Evolutionary conservation across 2,329 filamentous ascomycete species (phyloP).

Genomic region (Chaetomiaceae sp.): DNA sequence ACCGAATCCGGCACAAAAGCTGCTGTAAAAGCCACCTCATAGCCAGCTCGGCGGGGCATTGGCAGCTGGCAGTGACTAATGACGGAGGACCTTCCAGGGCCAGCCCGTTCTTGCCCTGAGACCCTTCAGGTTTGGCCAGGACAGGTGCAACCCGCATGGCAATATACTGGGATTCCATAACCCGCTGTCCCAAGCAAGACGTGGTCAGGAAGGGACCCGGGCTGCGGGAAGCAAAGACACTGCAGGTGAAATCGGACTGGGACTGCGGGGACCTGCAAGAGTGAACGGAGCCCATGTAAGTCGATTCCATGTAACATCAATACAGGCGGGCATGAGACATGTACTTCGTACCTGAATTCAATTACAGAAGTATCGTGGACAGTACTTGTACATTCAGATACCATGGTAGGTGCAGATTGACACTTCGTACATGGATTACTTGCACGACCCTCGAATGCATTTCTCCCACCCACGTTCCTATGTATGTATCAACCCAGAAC

Average conservation of each 20-base stretch:
- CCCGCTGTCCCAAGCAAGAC: no score
- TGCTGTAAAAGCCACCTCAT: no score
- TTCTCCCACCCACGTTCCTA: no score
- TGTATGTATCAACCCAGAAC: neutral
- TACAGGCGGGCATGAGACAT: neutral
- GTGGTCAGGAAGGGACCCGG: neutral
- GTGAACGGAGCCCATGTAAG: neutral
- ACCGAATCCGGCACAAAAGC: neutral
- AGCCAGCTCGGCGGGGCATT: neutral
- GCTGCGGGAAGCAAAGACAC: neutral
- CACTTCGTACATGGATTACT: no score
- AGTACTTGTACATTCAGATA: neutral
- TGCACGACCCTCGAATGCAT: no score
- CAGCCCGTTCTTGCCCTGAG: neutral
- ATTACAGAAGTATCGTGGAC: no score
- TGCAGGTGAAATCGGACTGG: neutral
- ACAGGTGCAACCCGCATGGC: neutral
- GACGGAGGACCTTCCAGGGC: neutral
- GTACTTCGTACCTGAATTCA: no score
- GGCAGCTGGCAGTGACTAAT: slow-evolving; percentile 1
- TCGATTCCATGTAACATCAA: neutral
- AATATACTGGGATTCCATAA: no score
- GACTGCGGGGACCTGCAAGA: neutral
- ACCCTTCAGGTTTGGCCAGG: neutral
- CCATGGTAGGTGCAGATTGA: no score